Conservation (phyloP, 164 flowering plant genomes). For the grape (Vitis vinifera) region ASM3070453v1 NC_081809.1:20674501-20675000, state of each 20-base stretch:
- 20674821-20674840: background rate
- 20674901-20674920: background rate
- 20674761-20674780: constrained; percentile 15
- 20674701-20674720: constrained; percentile 25
- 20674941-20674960: background rate
- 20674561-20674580: too few relatives aligned
- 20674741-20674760: constrained; percentile 13
- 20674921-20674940: constrained; percentile 3
- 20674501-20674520: too few relatives aligned
- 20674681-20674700: constrained; percentile 16
- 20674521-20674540: too few relatives aligned
- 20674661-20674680: too few relatives aligned
- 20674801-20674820: constrained; percentile 1
- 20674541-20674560: too few relatives aligned
- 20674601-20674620: too few relatives aligned
- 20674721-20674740: constrained; percentile 27
- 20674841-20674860: constrained; percentile 11
- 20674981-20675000: background rate
- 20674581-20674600: too few relatives aligned
- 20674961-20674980: background rate
- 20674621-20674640: too few relatives aligned
- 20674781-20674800: constrained; percentile 7
- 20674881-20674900: background rate
- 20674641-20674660: too few relatives aligned
- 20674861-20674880: constrained; percentile 2